Evolutionary conservation across 305 asterid genomes (phyloP).

Genomic region (Withania somnifera): DNA sequence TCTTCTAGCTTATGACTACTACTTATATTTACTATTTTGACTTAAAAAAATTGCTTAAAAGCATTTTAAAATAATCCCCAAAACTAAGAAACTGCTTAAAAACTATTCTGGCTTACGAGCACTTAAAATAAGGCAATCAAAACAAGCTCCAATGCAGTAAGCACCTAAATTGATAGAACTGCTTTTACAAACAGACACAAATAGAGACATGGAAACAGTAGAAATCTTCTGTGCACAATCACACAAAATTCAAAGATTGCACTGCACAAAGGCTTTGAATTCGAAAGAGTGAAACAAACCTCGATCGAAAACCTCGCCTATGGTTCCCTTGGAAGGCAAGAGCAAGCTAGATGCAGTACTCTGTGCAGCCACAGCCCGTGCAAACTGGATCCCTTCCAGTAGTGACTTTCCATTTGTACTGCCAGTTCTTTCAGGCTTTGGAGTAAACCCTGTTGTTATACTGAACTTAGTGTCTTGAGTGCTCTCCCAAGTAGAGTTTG

Average conservation of each 20-base stretch:
- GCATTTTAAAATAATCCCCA: no score
- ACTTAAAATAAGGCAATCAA: no score
- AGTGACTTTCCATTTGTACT: constrained; percentile 28
- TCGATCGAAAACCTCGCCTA: constrained; percentile 38
- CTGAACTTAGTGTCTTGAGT: constrained; percentile 51
- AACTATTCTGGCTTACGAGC: no score
- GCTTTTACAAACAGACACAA: background rate
- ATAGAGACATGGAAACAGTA: background rate
- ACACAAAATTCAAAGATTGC: background rate
- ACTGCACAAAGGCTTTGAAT: background rate
- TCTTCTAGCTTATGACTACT: no score
- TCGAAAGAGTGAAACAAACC: constrained; percentile 30
- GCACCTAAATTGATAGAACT: background rate
- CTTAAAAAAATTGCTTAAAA: no score
- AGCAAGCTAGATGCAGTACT: constrained; percentile 26
- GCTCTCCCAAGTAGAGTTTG: constrained; percentile 38
- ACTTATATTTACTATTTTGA: no score
- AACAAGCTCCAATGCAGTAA: no score
- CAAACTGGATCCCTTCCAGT: constrained; percentile 28
- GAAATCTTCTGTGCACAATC: background rate
- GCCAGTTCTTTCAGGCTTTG: constrained; percentile 33
- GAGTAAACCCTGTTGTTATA: constrained; percentile 33
- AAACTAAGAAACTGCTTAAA: no score
- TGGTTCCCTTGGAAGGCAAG: constrained; percentile 30
- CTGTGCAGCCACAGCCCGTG: constrained; percentile 34